Percentiles rank a stretch among this genome's conserved stretches.
Conservation (phyloP, 2,329 filamentous ascomycete genomes). For the Penicillium frequentans region DNA sequence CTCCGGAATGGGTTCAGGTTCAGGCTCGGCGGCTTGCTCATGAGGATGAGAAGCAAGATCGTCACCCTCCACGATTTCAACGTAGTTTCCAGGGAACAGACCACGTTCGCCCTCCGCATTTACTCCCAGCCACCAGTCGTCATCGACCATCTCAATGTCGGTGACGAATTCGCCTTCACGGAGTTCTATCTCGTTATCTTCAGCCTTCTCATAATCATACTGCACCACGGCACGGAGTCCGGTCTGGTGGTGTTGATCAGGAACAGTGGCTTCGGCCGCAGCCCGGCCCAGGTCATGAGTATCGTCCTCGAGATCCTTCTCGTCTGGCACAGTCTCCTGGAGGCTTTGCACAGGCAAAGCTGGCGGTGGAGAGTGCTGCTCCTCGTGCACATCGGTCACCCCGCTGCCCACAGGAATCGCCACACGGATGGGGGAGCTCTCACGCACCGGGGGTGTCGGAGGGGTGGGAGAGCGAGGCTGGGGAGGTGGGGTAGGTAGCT, state of each 20-base stretch:
- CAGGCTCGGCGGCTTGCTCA: slow-evolving; percentile 22
- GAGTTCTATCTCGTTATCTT: slow-evolving; percentile 94
- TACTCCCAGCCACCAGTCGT: slow-evolving; percentile 98
- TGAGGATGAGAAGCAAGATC: slow-evolving; percentile 29
- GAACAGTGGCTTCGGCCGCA: slow-evolving; percentile 57
- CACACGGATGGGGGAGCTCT: slow-evolving; percentile 76
- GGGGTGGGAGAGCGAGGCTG: slow-evolving; percentile 52
- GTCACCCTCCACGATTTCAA: slow-evolving; percentile 74
- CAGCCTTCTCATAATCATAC: slow-evolving; percentile 96
- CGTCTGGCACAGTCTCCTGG: slow-evolving; percentile 60
- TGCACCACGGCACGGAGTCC: slow-evolving; percentile 75
- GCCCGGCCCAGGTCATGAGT: slow-evolving; percentile 62
- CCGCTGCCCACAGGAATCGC: slow-evolving; percentile 79
- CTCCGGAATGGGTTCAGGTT: slow-evolving; percentile 22
- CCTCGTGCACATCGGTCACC: slow-evolving; percentile 44
- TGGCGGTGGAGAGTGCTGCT: slow-evolving; percentile 41
- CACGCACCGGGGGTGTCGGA: slow-evolving; percentile 51
- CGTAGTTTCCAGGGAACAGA: slow-evolving; percentile 96
- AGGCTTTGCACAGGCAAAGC: slow-evolving; percentile 64
- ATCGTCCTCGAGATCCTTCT: slow-evolving; percentile 65
- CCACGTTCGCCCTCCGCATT: slow-evolving; percentile 82
- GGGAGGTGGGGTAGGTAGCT: slow-evolving; percentile 40
- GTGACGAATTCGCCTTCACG: slow-evolving; percentile 83
- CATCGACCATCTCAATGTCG: slow-evolving; percentile 95
- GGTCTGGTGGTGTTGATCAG: slow-evolving; percentile 43